These are phyloP conservation scores for Mesostigma viride DNA, from an alignment of 139 green algal genomes.

Conservation along the genomic window DNA sequence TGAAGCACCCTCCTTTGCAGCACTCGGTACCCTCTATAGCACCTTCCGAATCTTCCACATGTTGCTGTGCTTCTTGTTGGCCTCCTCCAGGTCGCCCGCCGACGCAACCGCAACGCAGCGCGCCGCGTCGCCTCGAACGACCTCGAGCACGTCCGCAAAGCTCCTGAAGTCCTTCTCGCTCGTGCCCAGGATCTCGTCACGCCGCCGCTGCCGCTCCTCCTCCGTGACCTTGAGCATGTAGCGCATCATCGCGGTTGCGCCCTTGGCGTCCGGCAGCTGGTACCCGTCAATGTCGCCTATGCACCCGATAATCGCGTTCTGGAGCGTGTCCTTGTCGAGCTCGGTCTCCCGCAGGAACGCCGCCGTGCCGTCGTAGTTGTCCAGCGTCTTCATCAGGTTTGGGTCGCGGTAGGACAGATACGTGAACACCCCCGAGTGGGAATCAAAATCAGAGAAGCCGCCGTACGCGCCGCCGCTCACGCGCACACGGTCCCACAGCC, in stretches of 20 bases:
- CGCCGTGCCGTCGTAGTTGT: conserved; percentile 70
- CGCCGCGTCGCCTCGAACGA: conserved; percentile 36
- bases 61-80: too few relatives aligned
- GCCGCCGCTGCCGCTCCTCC: conserved; percentile 81
- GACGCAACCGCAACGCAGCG: conserved; percentile 24
- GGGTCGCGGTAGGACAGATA: conserved; percentile 91
- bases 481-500: conserved; percentile 93
- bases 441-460: conserved; percentile 94
- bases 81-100: too few relatives aligned
- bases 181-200: conserved; percentile 67
- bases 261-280: conserved; percentile 88
- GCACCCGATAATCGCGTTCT: conserved; percentile 90
- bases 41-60: too few relatives aligned
- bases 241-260: conserved; percentile 55
- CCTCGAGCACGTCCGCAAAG: conserved; percentile 40
- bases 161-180: conserved; percentile 33
- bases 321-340: conserved; percentile 67
- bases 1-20: too few relatives aligned
- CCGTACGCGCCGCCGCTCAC: conserved; percentile 92
- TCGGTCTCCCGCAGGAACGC: conserved; percentile 71
- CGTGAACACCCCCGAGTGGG: conserved; percentile 76
- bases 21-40: too few relatives aligned
- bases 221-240: conserved; percentile 80
- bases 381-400: conserved; percentile 87
- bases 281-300: conserved; percentile 90